A percentile compares a stretch with the other conserved stretches of the same genome.
These are phyloP conservation scores for Quercus glauca DNA, from an alignment of 306 rosid genomes.

Conservation along the genomic window DNA sequence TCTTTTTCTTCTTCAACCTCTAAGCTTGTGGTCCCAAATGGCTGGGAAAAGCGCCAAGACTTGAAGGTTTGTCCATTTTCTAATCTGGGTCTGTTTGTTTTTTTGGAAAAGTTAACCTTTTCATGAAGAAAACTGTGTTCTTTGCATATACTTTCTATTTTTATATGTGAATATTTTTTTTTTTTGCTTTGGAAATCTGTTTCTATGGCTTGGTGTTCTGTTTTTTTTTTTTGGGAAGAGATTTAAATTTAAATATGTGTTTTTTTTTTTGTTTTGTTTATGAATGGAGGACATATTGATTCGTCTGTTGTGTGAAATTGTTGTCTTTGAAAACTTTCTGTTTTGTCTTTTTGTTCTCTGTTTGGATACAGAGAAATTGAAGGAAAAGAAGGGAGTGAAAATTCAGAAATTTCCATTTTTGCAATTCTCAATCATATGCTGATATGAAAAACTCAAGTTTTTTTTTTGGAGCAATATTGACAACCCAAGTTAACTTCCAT, in stretches of 20 bases:
- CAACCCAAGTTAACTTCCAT: too few relatives aligned
- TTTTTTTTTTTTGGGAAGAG: too few relatives aligned
- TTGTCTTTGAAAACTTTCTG: not conserved
- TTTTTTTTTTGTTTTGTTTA: not conserved
- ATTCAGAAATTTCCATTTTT: not conserved
- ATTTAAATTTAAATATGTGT: too few relatives aligned
- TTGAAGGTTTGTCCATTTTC: constrained; percentile 59
- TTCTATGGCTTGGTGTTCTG: too few relatives aligned
- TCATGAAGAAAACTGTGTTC: not conserved
- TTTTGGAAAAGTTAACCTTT: constrained; percentile 12
- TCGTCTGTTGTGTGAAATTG: not conserved
- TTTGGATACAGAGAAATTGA: constrained; percentile 12
- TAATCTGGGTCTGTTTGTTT: constrained; percentile 18
- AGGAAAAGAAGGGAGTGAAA: not conserved
- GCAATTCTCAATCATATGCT: not conserved
- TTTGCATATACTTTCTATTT: not conserved
- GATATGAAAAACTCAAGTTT: not conserved
- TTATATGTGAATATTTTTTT: not conserved
- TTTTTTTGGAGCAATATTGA: not conserved
- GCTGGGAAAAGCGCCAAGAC: constrained; percentile 93
- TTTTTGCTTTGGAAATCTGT: too few relatives aligned
- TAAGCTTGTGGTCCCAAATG: constrained; percentile 49
- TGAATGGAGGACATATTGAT: not conserved
- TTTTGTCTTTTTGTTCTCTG: constrained; percentile 1
- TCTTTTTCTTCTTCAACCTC: constrained; percentile 5